A percentile compares a stretch with the other conserved stretches of the same genome.
These are phyloP conservation scores for Larix kaempferi DNA, from an alignment of 75 land plant genomes.

Conservation along the genomic window DNA sequence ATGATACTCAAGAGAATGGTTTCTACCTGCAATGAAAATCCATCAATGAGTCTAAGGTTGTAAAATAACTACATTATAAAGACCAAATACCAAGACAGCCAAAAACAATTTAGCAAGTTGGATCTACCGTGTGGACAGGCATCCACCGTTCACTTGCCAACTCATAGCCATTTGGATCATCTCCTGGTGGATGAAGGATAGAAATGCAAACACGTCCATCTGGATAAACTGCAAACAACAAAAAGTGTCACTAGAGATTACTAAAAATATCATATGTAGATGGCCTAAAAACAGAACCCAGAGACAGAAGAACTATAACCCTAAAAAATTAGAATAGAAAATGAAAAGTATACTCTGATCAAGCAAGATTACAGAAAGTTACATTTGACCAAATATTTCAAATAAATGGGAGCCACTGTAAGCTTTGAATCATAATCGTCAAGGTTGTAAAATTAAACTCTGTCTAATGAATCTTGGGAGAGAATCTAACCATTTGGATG, in stretches of 20 bases:
- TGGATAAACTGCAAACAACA: slow-evolving; percentile 60
- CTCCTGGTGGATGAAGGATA: slow-evolving; percentile 93
- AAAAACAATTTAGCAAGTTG: background rate
- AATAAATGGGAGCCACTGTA: slow-evolving; percentile 78
- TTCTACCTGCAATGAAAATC: slow-evolving; percentile 47
- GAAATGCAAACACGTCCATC: slow-evolving; percentile 96
- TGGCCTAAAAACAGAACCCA: no score
- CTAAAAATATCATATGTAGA: no score
- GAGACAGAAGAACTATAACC: background rate
- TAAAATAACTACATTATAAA: no score
- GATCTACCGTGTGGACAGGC: slow-evolving; percentile 75
- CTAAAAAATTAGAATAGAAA: slow-evolving; percentile 89
- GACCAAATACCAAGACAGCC: no score
- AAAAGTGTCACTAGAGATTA: no score
- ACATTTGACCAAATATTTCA: slow-evolving; percentile 17
- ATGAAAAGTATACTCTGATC: slow-evolving; percentile 86
- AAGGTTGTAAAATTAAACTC: slow-evolving; percentile 31
- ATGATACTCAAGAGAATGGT: slow-evolving; percentile 88
- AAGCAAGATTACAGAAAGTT: slow-evolving; percentile 50
- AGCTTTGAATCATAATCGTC: slow-evolving; percentile 90
- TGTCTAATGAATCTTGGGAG: slow-evolving; percentile 6
- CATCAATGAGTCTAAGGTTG: no score
- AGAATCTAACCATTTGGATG: slow-evolving; percentile 90
- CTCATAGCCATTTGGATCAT: slow-evolving; percentile 95
- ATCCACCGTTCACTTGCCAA: slow-evolving; percentile 96